Conservation (phyloP, 2,329 filamentous ascomycete genomes). For the Aspergillus sp. region DNA sequence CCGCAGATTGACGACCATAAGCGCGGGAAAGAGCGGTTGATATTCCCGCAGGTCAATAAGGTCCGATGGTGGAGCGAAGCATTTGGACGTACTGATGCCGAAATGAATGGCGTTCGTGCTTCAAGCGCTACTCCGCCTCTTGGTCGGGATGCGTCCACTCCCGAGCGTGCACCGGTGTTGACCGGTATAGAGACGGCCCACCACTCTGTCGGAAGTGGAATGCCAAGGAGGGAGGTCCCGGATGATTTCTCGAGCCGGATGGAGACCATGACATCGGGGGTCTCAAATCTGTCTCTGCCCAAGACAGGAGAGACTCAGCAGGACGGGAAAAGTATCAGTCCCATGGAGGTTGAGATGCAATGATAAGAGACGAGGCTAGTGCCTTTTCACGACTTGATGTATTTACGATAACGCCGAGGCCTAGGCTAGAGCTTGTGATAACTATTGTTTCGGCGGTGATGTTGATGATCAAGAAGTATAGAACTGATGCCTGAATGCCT, state of each 20-base stretch:
- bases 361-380: conserved; percentile 17
- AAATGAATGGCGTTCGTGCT: conserved; percentile 78
- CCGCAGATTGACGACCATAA: conserved; percentile 72
- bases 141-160: conserved; percentile 23
- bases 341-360: conserved; percentile 54
- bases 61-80: conserved; percentile 92
- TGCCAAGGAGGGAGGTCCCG: conserved; percentile 26
- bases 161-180: conserved; percentile 53
- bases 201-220: conserved; percentile 49
- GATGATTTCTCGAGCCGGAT: conserved; percentile 35
- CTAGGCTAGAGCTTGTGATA: conserved; percentile 4
- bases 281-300: conserved; percentile 46
- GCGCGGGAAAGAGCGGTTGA: conserved; percentile 75
- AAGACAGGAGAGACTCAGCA: conserved; percentile 29
- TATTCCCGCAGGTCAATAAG: conserved; percentile 74
- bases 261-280: conserved; percentile 44
- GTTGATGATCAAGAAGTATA: background rate
- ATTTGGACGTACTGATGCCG: conserved; percentile 81
- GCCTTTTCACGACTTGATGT: conserved; percentile 4
- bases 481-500: background rate
- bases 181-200: conserved; percentile 60
- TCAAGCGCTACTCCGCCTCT: conserved; percentile 47
- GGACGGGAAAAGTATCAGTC: conserved; percentile 24
- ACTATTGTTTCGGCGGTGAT: background rate
- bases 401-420: conserved; percentile 7